Evolutionary conservation across 257 asterid species (phyloP), one percentile per base, ranked within the genome.

Genomic region (Craterostigma plantagineum): DNA sequence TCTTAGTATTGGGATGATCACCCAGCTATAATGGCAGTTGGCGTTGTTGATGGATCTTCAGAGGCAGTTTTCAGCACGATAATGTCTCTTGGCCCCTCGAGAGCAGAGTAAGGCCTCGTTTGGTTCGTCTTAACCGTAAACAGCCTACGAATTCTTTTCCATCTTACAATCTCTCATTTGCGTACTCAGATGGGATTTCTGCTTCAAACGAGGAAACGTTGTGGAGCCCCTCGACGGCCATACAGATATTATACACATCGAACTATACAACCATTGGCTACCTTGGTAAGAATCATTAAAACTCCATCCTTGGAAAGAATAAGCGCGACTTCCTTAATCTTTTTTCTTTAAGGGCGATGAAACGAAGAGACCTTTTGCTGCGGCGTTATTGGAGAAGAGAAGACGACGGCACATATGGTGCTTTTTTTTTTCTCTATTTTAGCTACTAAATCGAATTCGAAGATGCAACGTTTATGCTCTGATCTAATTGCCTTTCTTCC

Each of bases 351-450:
- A 87, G 98, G 98, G 71, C 83, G 49, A 66, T 65, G 79, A 87
- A 79, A 56, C 68, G 82, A 55, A 67, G 98, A 50, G 98, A 87
- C 62, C 42, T 87, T 45, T 61, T 87, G 54, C 62, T 87, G 14
- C 77, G 90, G 2, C 77, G 98, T 16, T 82, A 79, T 63, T 87
- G 98, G 98, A 87, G 98, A 64, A 74, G 86, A 65, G 98, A 87
- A 70, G 93, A 79, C 13, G 95, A 87, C 38, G 95, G 95, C 60
- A 74, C 92, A 48, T 87, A 82, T 23, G 98, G 98, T 87, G 11
- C n/a, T 45, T 18, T 33, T 8, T 34, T 10, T 7, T n/a, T 53
- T 13, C 8, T n/a, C n/a, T n/a, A n/a, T n/a, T n/a, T n/a, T n/a
- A n/a, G n/a, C n/a, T n/a, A n/a, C n/a, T 35, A 11, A 27, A 11